Conservation (phyloP, 2,329 filamentous ascomycete genomes). For the Fusarium abutilonis region DNA sequence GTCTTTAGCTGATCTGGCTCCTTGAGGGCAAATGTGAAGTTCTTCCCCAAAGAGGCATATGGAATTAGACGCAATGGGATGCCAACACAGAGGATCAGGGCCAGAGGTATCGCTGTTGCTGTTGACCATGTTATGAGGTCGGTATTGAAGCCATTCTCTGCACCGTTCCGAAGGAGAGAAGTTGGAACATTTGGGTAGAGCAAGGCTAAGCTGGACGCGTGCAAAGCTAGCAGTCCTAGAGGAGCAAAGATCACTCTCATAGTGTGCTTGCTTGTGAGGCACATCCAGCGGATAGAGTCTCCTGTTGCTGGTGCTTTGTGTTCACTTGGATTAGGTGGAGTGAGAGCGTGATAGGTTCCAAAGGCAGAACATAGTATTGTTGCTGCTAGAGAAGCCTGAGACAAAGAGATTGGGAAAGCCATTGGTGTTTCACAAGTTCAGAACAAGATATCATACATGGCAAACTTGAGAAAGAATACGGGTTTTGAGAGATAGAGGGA, state of each 20-base stretch:
- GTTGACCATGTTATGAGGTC: constrained; percentile 51
- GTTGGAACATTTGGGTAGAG: constrained; percentile 35
- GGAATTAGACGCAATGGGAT: constrained; percentile 50
- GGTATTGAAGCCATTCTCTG: constrained; percentile 47
- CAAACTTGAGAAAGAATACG: no score
- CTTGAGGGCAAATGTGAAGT: constrained; percentile 64
- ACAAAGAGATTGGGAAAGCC: constrained; percentile 11
- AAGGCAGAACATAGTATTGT: constrained; percentile 44
- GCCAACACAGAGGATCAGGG: constrained; percentile 47
- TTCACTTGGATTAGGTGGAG: constrained; percentile 47
- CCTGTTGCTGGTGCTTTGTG: constrained; percentile 20
- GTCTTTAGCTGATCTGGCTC: constrained; percentile 58
- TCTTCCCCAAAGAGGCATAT: constrained; percentile 57
- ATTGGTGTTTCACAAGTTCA: constrained; percentile 1
- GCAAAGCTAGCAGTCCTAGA: constrained; percentile 35
- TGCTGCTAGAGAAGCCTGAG: constrained; percentile 34
- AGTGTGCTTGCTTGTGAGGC: constrained; percentile 43
- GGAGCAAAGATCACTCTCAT: constrained; percentile 40
- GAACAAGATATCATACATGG: no score
- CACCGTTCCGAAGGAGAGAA: constrained; percentile 44
- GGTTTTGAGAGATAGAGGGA: no score
- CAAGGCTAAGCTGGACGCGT: constrained; percentile 38
- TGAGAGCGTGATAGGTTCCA: constrained; percentile 47
- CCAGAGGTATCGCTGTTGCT: constrained; percentile 49
- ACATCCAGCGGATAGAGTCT: constrained; percentile 40